These are phyloP conservation scores for Suhomyces coccinellae DNA, from an alignment of 1,139 yeast genomes.

Conservation along the genomic window DNA sequence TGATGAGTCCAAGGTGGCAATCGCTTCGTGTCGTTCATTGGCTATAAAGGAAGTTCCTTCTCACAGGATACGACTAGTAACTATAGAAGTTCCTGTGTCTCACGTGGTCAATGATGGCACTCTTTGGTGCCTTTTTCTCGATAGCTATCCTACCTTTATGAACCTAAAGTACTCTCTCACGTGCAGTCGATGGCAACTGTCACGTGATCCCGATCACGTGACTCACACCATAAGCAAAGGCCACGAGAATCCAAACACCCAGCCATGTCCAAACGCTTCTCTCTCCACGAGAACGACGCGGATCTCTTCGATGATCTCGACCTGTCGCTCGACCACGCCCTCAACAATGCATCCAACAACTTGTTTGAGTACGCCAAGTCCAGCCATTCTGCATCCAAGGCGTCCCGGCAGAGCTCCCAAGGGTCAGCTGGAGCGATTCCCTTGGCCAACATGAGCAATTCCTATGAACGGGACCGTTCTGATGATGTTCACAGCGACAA, in stretches of 20 bases:
- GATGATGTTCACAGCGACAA: slow-evolving; percentile 23
- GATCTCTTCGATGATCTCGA: slow-evolving; percentile 48
- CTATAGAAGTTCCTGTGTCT: too few relatives aligned
- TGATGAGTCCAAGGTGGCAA: too few relatives aligned
- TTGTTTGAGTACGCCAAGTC: slow-evolving; percentile 21
- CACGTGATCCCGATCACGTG: not conserved
- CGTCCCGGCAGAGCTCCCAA: slow-evolving; percentile 26
- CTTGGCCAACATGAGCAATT: slow-evolving; percentile 22
- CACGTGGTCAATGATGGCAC: too few relatives aligned
- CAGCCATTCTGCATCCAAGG: slow-evolving; percentile 12
- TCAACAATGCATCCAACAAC: slow-evolving; percentile 40
- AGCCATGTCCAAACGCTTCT: slow-evolving; percentile 4
- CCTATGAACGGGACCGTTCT: slow-evolving; percentile 3
- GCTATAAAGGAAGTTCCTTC: too few relatives aligned
- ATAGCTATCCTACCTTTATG: too few relatives aligned
- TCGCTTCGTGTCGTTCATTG: too few relatives aligned
- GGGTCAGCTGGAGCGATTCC: slow-evolving; percentile 35
- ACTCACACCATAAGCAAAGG: not conserved
- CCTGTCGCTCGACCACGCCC: slow-evolving; percentile 43
- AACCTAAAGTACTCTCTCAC: too few relatives aligned
- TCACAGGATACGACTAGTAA: too few relatives aligned
- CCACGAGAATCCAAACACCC: slow-evolving; percentile 1
- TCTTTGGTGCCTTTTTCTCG: too few relatives aligned
- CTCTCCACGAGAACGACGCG: slow-evolving; percentile 19
- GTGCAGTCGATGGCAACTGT: too few relatives aligned